These are phyloP conservation scores for Suhomyces wounanorum DNA, from an alignment of 1,139 yeast genomes.

Conservation along the genomic window DNA sequence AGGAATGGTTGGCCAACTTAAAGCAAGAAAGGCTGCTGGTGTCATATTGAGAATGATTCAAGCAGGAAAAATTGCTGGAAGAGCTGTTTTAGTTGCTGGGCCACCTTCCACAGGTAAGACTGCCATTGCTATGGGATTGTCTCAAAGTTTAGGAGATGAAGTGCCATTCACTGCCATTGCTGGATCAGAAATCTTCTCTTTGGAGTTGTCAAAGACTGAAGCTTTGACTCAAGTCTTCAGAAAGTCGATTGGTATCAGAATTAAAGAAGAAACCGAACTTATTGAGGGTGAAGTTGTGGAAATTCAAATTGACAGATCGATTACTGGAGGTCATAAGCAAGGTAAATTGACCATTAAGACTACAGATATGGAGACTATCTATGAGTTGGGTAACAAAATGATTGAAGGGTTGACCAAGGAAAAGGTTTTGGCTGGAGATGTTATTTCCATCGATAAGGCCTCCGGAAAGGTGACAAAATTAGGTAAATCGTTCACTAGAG, in stretches of 20 bases:
- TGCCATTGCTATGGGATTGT: constrained; percentile 96
- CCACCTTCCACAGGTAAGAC: constrained; percentile 99
- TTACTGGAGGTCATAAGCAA: constrained; percentile 97
- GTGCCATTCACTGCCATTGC: constrained; percentile 96
- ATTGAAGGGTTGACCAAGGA: constrained; percentile 94
- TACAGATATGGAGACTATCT: constrained; percentile 98
- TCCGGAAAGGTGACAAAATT: constrained; percentile 91
- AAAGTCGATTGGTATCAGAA: constrained; percentile 90
- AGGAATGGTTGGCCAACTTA: constrained; percentile 97
- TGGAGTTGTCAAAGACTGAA: constrained; percentile 92
- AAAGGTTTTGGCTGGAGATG: constrained; percentile 96
- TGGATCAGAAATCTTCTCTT: constrained; percentile 89
- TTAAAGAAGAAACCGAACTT: constrained; percentile 94
- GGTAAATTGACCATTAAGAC: constrained; percentile 97
- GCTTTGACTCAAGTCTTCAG: constrained; percentile 95
- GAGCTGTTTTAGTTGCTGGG: constrained; percentile 94
- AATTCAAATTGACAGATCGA: constrained; percentile 93
- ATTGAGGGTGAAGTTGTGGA: constrained; percentile 99
- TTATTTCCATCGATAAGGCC: constrained; percentile 92
- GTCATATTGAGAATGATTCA: constrained; percentile 90
- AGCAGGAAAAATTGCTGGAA: constrained; percentile 93
- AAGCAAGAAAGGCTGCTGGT: constrained; percentile 96
- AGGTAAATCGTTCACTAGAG: constrained; percentile 94
- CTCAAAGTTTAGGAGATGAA: constrained; percentile 84
- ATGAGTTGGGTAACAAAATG: constrained; percentile 96